Percentiles rank a stretch among this genome's conserved stretches.
phyloP scores from a whole-genome alignment of 805 yeast species.

The Saturnispora kantuleensis region DNA sequence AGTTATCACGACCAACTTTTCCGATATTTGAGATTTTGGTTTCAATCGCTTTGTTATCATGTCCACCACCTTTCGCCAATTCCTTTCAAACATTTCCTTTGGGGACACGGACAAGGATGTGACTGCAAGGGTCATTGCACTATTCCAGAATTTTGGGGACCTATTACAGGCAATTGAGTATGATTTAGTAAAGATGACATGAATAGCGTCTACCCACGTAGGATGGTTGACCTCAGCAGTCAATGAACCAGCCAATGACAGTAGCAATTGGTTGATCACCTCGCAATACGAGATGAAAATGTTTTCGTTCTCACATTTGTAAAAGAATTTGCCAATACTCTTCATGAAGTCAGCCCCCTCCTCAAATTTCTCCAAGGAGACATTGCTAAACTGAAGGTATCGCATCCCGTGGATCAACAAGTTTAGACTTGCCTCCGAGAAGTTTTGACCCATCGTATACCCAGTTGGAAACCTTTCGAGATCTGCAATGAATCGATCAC shows the following conservation, averaged over 20 bases:
- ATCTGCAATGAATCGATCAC: slow-evolving; percentile 89
- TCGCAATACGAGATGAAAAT: slow-evolving; percentile 76
- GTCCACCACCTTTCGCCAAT: slow-evolving; percentile 69
- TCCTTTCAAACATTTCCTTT: slow-evolving; percentile 54
- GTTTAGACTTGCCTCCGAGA: slow-evolving; percentile 45
- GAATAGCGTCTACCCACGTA: slow-evolving; percentile 80
- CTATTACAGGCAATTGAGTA: slow-evolving; percentile 34
- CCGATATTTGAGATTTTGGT: slow-evolving; percentile 42
- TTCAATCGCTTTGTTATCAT: slow-evolving; percentile 49
- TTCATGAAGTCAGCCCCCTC: slow-evolving; percentile 87
- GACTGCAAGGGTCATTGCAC: slow-evolving; percentile 56
- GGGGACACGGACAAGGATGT: slow-evolving; percentile 77
- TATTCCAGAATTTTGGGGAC: slow-evolving; percentile 49
- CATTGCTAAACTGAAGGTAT: slow-evolving; percentile 64
- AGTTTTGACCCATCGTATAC: slow-evolving; percentile 26
- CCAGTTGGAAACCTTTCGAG: slow-evolving; percentile 67
- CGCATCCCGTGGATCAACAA: slow-evolving; percentile 88
- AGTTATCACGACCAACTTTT: slow-evolving; percentile 47
- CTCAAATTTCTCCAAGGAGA: slow-evolving; percentile 84
- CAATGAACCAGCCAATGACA: slow-evolving; percentile 74
- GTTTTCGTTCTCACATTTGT: slow-evolving; percentile 51
- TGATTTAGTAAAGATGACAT: slow-evolving; percentile 44
- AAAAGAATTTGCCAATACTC: slow-evolving; percentile 77
- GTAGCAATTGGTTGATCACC: slow-evolving; percentile 60
- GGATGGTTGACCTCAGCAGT: slow-evolving; percentile 97